Base-by-base conservation (phyloP, 257 asterid genomes). In the Solanum tarapatanum region DNA sequence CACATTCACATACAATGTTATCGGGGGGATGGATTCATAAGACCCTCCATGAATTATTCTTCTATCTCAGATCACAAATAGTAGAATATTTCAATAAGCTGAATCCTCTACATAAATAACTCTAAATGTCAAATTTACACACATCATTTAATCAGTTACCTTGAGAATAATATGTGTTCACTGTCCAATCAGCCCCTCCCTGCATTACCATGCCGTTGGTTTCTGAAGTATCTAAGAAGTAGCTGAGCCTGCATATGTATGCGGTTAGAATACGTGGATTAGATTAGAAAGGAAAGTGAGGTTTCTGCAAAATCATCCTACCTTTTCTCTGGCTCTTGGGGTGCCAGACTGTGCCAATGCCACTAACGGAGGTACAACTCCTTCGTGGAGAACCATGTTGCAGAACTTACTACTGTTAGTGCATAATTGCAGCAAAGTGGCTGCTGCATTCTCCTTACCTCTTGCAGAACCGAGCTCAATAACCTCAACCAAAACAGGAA, bases 271-370 rank as follows among this genome's bases (percentile, higher is more conserved):
- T 75, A 75, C 55, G 7, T 37, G 48, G 45, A 36, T 19, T 36
- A 75, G 33, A 37, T 23, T 37, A 37, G 83, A 75, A 75, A 75
- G 33, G 21, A 24, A 75, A 23, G 58, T 37, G 58, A 11, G 11
- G 33, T 76, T 76, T 11, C 11, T 37, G 33, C 6, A 23, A 68
- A 6, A 11, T 19, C 51, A 23, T 19, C 62, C 32, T 45, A 89
- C 92, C 92, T 91, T 91, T 58, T 89, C 90, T 86, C 86, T 89
- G 28, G 90, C 91, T 87, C 92, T 89, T 11, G 92, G 90, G 45
- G 8, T 48, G 23, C 60, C 60, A 14, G 8, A 51, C 23, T 51
- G 21, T 51, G 8, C 7, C 60, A 51, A 91, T 91, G 87, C 92
- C 91, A 30, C 91, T 87, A 91, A 87, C 33, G 92, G 89, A 32